Evolutionary conservation across 1,284 basidiomycete species (phyloP).

Genomic region (Mycena sp.): DNA sequence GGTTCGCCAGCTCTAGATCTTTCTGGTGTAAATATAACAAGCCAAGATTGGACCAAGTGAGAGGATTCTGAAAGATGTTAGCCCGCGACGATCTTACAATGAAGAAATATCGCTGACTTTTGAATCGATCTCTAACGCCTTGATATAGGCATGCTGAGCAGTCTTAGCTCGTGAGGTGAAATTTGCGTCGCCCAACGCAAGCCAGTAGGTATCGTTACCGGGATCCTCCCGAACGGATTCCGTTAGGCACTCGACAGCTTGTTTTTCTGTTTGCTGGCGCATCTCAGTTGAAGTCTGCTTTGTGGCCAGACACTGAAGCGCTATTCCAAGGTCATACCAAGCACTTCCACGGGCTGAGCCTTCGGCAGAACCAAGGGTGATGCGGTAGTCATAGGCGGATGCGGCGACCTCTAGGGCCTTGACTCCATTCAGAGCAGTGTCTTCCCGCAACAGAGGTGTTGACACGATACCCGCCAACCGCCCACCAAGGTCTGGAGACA

Average conservation of each 20-base stretch:
- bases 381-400: constrained; percentile 77
- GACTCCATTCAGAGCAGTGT: constrained; percentile 43
- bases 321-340: constrained; percentile 82
- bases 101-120: constrained; percentile 59
- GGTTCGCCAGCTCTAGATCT: constrained; percentile 87
- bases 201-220: constrained; percentile 84
- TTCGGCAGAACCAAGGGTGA: constrained; percentile 74
- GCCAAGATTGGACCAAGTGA: constrained; percentile 91
- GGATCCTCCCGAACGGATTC: constrained; percentile 83
- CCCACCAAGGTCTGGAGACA: constrained; percentile 51
- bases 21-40: constrained; percentile 88
- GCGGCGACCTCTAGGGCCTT: constrained; percentile 68
- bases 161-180: constrained; percentile 75
- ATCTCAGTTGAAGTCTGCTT: constrained; percentile 43
- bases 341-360: constrained; percentile 66
- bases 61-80: constrained; percentile 63
- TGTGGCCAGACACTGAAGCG: constrained; percentile 65
- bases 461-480: constrained; percentile 55
- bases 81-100: constrained; percentile 23
- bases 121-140: constrained; percentile 84
- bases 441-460: constrained; percentile 39
- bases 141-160: constrained; percentile 94
- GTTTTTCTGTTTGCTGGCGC: constrained; percentile 51
- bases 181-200: constrained; percentile 78
- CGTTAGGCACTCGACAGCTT: constrained; percentile 73